Evolutionary conservation across 2,329 filamentous ascomycete genomes (phyloP), one percentile per base, ranked within the genome.

Genomic region (Exophiala aquamarina): DNA sequence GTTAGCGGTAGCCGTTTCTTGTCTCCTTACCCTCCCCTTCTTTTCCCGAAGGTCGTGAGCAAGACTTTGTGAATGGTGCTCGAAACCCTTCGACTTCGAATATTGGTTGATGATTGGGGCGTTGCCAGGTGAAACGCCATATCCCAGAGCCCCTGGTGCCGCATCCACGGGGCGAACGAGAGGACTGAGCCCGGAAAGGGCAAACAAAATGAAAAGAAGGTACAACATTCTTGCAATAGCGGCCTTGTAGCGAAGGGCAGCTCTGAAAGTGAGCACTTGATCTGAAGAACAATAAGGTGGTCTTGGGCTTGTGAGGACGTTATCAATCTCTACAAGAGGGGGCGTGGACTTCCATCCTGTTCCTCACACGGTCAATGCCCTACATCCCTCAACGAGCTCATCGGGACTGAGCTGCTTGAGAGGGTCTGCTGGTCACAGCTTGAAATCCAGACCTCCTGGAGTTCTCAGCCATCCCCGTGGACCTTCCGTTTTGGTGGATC

Each of bases 241-340:
- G 4, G 31, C 29, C 41, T 35, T 35, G 41, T 41, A 44, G 23
- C 41, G 41, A 44, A 44, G 33, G 42, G 15, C 19, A 31, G 39
- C 39, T 17, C 26, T 6, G 23, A 26, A 26, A 6, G 11, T 6
- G 23, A 26, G 23, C 23, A 26, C 23, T 26, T 26, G 23, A 26
- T 26, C 6, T 26, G 23, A 26, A 26, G 23, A 26, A 6, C 11
- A 11, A 26, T 11, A 26, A 26, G 23, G 11, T 26, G 23, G 6
- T 26, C 23, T 6, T 26, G 35, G 19, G 8, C 17, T 17, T 18
- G 10, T 37, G 35, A 19, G 18, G 35, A 37, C 8, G 17, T 21
- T 37, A 37, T 37, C 35, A 37, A 37, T 21, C 6, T 17, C 18
- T 37, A 6, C 14, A 7, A 37, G 6, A 17, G 20, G 15, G 14